Base-by-base conservation (phyloP, 1,284 basidiomycete species). In the Heterobasidion occidentale region DNA sequence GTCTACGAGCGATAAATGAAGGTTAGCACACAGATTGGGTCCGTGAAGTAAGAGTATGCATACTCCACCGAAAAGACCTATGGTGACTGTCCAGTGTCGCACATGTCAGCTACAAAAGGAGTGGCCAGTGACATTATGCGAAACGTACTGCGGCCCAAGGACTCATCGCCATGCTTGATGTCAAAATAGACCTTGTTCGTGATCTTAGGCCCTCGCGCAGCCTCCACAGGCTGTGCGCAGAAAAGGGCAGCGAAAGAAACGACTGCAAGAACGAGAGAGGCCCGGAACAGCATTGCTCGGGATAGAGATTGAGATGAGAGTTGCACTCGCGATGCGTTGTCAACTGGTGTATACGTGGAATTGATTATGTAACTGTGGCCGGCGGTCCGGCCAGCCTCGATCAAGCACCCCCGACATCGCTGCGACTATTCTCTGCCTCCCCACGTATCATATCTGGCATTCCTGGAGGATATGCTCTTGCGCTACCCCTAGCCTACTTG, bases 111-210 rank as follows among this genome's bases (percentile, higher is more conserved):
- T 17, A 35, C 36, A 19, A 47, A 54, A 17, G 47, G 61, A 62
- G 36, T 56, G 55, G 56, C 60, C 35, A 80, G n/a, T 8, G 38
- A 42, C 11, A 7, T 42, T 11, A 42, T 4, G 3, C 12, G n/a
- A n/a, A n/a, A 42, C 86, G 63, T 65, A 92, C 90, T 77, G 60
- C 93, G 83, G 58, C 94, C 94, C 38, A 97, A 59, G 52, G 84
- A 76, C 71, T 89, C 77, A 69, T 88, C 91, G 35, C 92, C 92
- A 72, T 96, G 92, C 65, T 89, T 85, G 60, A 97, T 87, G 72
- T 97, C 94, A 67, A 97, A 97, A 79, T 86, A 97, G 66, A 97
- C 89, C 74, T 89, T 92, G 81, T 91, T 75, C 52, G 94, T 95
- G 67, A 97, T 86, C 74, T 81, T 85, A 15, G 94, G 94, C 15